Evolutionary conservation across 2,329 filamentous ascomycete species (phyloP).

Genomic region (Exutisphaerella laricina): DNA sequence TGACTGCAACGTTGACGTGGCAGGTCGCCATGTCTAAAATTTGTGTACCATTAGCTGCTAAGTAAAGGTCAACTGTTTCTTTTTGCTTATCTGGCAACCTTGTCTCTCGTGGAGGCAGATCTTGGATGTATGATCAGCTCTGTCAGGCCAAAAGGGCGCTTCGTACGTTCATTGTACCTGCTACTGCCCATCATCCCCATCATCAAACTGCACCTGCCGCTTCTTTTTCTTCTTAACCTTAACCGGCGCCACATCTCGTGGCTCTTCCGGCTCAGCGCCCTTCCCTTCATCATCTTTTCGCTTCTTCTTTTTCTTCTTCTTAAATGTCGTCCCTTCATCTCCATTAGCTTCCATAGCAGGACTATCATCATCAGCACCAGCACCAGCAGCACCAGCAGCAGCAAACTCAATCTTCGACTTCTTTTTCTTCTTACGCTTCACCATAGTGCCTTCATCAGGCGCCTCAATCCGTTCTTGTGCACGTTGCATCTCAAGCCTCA

Average conservation of each 20-base stretch:
- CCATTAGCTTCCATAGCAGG: conserved; percentile 4
- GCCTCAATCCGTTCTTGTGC: conserved; percentile 71
- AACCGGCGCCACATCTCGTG: conserved; percentile 12
- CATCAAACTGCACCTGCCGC: conserved; percentile 33
- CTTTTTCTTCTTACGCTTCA: conserved; percentile 55
- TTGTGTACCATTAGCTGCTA: too few species aligned
- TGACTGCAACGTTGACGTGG: too few species aligned
- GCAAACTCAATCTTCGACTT: conserved; percentile 34
- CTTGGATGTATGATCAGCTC: too few species aligned
- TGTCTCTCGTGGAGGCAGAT: too few species aligned
- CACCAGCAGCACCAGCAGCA: conserved; percentile 11
- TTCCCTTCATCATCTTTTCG: conserved; percentile 17
- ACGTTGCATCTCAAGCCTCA: conserved; percentile 83
- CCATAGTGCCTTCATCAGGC: conserved; percentile 58
- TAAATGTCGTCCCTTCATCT: conserved; percentile 5
- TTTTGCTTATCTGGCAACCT: too few species aligned
- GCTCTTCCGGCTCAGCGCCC: conserved; percentile 16
- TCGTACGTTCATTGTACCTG: too few species aligned
- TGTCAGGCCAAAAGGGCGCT: too few species aligned
- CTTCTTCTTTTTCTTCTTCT: conserved; percentile 38
- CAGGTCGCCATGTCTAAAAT: too few species aligned
- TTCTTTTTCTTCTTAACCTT: conserved; percentile 40
- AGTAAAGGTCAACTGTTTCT: too few species aligned
- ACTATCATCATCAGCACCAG: conserved; percentile 10
- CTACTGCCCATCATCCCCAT: background rate